Base-by-base conservation (phyloP, 2,329 filamentous ascomycete genomes). In the Curvularia hawaiiensis region DNA sequence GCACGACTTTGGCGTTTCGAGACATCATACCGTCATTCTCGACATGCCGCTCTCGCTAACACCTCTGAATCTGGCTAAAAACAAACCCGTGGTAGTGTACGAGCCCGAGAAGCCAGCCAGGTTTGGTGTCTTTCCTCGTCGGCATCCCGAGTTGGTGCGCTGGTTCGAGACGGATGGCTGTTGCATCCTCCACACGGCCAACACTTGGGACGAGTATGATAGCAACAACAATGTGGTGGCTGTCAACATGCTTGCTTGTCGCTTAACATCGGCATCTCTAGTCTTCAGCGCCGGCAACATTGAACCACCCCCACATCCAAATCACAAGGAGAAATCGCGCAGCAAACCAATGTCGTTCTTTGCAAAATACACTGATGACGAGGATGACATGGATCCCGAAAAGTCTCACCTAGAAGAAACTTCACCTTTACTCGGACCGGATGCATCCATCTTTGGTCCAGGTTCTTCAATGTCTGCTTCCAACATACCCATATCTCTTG, bases 1-100 rank as follows among this genome's bases (percentile, higher is more conserved):
- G 87, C 89, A 91, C 68, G 88, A 91, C 70, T 91, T 90, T 73
- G 88, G 88, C 14, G 88, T 88, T 1, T 89, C 88, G 1, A 79
- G 76, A 5, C 72, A 69, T 5, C 82, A 90, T 65, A 89, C 88
- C 0, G 76, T 90, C 38, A 89, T 91, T 54, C 82, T 91, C 75
- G 88, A 91, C 65, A 78, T 90, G 10, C 89, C 89, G 0, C 77
- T 91, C 0, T 85, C 84, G 0, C 77, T 91, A 1, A 84, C 90
- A 57, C 87, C 88, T 0, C 69, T 85, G 40, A 89, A 89, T 56
- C 78, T 87, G 28, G 67, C 83, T 1, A 83, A 77, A 56, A 84
- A 84, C 59, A 79, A 79, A 47, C 83, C 85, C 3, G 81, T 85
- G 0, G 80, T 90, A 1, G 78, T 80, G 3, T 90, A 88, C 63